Conservation (phyloP, 306 rosid genomes). For the Begonia peltatifolia region DNA sequence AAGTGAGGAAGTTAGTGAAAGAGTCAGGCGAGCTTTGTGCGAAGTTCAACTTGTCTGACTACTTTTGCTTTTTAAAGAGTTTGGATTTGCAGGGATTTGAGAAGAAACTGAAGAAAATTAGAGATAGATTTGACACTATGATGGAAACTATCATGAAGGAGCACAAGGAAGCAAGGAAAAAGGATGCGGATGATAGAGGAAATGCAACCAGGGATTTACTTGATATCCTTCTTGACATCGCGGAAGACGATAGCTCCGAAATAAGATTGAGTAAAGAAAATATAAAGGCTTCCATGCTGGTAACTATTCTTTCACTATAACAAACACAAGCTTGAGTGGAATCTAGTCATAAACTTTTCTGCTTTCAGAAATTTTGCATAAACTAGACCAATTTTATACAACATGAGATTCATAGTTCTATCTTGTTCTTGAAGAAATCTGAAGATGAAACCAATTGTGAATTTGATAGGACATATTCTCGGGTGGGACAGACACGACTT, state of each 20-base stretch:
- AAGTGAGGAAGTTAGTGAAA: slow-evolving; percentile 6
- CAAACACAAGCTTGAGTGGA: neutral
- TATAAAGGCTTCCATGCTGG: slow-evolving; percentile 12
- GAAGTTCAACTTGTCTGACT: slow-evolving; percentile 3
- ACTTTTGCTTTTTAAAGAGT: slow-evolving; percentile 7
- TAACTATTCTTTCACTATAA: neutral
- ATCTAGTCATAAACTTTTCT: neutral
- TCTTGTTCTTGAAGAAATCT: too few relatives aligned
- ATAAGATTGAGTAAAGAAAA: slow-evolving; percentile 4
- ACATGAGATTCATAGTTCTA: neutral
- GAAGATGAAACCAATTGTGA: neutral
- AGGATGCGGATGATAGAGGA: slow-evolving; percentile 1
- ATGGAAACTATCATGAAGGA: slow-evolving; percentile 7
- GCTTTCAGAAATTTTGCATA: neutral
- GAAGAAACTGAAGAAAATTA: slow-evolving; percentile 1
- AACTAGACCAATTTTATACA: neutral
- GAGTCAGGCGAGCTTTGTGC: slow-evolving; percentile 6
- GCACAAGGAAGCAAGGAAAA: slow-evolving; percentile 5
- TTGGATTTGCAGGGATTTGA: slow-evolving; percentile 10
- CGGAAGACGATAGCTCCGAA: slow-evolving; percentile 4
- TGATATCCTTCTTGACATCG: slow-evolving; percentile 6
- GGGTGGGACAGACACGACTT: slow-evolving; percentile 46
- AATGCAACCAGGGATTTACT: slow-evolving; percentile 1
- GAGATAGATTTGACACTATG: slow-evolving; percentile 1
- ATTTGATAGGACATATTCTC: slow-evolving; percentile 26